Evolutionary conservation across 306 rosid species (phyloP), one percentile per base, ranked within the genome.

Genomic region (Trifolium pratense): DNA sequence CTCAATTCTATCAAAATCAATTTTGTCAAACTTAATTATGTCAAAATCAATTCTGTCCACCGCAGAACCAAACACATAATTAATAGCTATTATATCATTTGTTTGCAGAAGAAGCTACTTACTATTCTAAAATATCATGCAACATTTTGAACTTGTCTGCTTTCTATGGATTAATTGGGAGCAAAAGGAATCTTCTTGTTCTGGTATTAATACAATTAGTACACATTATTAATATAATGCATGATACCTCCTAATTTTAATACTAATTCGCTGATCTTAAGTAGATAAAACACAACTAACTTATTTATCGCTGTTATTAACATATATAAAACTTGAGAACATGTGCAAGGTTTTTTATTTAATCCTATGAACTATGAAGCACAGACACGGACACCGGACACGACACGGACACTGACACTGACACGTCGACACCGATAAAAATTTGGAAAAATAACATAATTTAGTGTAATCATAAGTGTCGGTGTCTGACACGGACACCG

Each of bases 101-200:
- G 53, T 45, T 58, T 76, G 68, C 10, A 48, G 55, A 48, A 57
- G 46, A n/a, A 52, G 53, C 43, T 37, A 66, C 58, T 68, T 49
- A 42, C 36, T 36, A 14, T 39, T 71, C 37, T 56, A 23, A 26
- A 39, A 48, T 36, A 52, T 43, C 69, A 53, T 72, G 17, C 26
- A 23, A 16, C 9, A 42, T 13, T 17, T 66, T 36, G 49, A 73
- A 46, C 23, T 37, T 66, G 75, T 70, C 75, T 73, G n/a, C 67
- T 58, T 12, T 17, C 48, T 36, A 25, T 7, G 5, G 62, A 25
- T 67, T 53, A 48, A 49, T 37, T 9, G 52, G 43, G 40, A 71
- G 31, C 46, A 67, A 49, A 17, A 25, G 11, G 79, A 67, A 67
- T 37, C 71, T 58, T 79, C 75, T 36, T 59, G 60, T 48, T 46